These are phyloP conservation scores for Trichosporon sp. DNA, from an alignment of 1,284 basidiomycete species.

Conservation along the genomic window DNA sequence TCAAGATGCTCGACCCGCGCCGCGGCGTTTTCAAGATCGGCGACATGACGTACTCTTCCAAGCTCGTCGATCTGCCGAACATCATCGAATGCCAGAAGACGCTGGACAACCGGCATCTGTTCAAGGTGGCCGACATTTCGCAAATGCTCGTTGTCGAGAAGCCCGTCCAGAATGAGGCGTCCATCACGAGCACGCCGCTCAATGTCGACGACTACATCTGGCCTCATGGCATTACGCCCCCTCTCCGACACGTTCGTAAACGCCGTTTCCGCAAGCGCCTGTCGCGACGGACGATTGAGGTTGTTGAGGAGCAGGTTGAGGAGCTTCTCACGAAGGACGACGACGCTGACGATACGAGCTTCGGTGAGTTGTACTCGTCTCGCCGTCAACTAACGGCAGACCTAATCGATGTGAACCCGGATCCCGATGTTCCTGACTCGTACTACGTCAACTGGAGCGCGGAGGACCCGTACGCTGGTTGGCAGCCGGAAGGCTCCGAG, in stretches of 20 bases:
- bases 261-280: conserved; percentile 79
- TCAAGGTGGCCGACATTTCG: conserved; percentile 98
- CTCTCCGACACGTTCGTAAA: conserved; percentile 86
- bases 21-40: conserved; percentile 88
- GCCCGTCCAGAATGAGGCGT: conserved; percentile 72
- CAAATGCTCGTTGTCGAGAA: conserved; percentile 87
- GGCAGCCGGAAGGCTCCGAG: conserved; percentile 62
- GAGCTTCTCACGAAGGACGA: conserved; percentile 84
- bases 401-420: conserved; percentile 46
- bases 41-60: conserved; percentile 78
- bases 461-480: conserved; percentile 48
- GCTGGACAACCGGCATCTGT: conserved; percentile 92
- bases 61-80: conserved; percentile 93
- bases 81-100: conserved; percentile 97
- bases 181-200: conserved; percentile 63
- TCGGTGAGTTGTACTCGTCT: conserved; percentile 35
- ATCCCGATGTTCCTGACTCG: conserved; percentile 46
- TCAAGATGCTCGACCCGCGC: conserved; percentile 98
- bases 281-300: conserved; percentile 78
- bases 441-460: conserved; percentile 46
- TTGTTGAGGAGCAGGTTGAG: conserved; percentile 95
- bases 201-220: conserved; percentile 96
- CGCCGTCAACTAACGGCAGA: conserved; percentile 33
- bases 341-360: conserved; percentile 64
- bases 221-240: conserved; percentile 95